Evolutionary conservation across 768 basidiomycete genomes (phyloP), one percentile per base, ranked within the genome.

Genomic region (Lyophyllum decastes): DNA sequence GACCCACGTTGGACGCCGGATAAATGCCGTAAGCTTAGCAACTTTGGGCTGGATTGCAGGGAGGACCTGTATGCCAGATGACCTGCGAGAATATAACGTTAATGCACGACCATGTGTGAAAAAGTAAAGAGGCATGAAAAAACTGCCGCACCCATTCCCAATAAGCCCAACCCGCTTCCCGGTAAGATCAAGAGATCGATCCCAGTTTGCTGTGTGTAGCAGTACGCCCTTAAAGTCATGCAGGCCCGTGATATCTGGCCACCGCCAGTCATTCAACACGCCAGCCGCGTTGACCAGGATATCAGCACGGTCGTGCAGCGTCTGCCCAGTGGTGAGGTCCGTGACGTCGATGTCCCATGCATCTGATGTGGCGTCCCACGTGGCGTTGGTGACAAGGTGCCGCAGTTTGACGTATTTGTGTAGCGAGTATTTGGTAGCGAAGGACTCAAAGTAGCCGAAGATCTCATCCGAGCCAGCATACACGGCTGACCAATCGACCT

Each of bases 151-250:
- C 73, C 73, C 72, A 54, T 72, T 73, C 58, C 82, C 81, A 72
- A 66, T 73, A 53, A 69, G 67, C 59, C 61, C 75, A 64, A 66
- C 73, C 64, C 50, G 73, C 70, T 70, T 77, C 48, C 74, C 76
- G 64, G 58, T 70, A 22, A 68, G 66, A 48, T 70, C 66, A 8
- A 70, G 46, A n/a, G 49, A 54, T 16, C 60, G 57, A 44, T 71
- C 69, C 64, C 69, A 77, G n/a, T 62, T 57, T 1, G 76, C 74
- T 0, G 72, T 78, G 54, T 77, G 76, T 34, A 75, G 34, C n/a
- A 76, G 61, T 10, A 54, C 54, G 1, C 76, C 74, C 47, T 70
- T 65, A 61, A 70, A 78, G 19, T 68, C 61, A 1, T 68, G 34
- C 14, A 77, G 61, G 1, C 76, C 76, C 6, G 64, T 52, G 24